Evolutionary conservation across 441 rosid species (phyloP), one percentile per base, ranked within the genome.

Genomic region (Arabidopsis lyrata): DNA sequence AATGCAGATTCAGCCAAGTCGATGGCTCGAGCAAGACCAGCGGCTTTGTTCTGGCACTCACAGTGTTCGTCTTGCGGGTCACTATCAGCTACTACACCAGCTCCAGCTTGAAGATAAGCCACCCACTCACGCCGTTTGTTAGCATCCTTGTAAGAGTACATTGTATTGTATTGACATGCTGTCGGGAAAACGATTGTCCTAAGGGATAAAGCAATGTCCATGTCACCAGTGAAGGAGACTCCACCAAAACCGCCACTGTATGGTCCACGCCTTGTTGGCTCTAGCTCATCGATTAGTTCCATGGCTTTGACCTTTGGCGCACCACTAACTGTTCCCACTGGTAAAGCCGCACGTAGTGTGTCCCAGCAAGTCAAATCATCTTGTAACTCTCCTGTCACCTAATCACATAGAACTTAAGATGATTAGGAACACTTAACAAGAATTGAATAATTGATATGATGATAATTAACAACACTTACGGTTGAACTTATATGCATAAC

Each of bases 401-500:
- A 82, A 74, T 75, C 53, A 32, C 52, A 24, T 4, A 20, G 60
- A 41, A 35, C 32, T 22, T 36, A 14, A 5, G 2, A 36, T 47
- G 22, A 16, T 62, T 13, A 68, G 4, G 34, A 49, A 63, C 67
- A 75, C 31, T 13, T 22, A 29, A 5, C 14, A 0, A 15, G n/a
- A 34, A 5, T 56, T 1, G 11, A 12, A 44, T 20, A 36, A 47
- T 16, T 39, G 35, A 70, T 44, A 22, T 31, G 4, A 54, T 20
- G 35, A 53, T 52, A 24, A 12, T 50, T 24, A 0, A 5, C 9
- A 5, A 8, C 27, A 73, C 87, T 80, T 72, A 95, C 99, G 71
- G 95, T 95, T 16, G 98, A 90, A 87, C 99, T 95, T 59, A 95
- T 90, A 81, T 92, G 97, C 98, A 90, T 95, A 38, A 95, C 99